A percentile compares a stretch with the other conserved stretches of the same genome.
Conservation (phyloP, 148 eudicot species). For the Spergularia marina region DNA sequence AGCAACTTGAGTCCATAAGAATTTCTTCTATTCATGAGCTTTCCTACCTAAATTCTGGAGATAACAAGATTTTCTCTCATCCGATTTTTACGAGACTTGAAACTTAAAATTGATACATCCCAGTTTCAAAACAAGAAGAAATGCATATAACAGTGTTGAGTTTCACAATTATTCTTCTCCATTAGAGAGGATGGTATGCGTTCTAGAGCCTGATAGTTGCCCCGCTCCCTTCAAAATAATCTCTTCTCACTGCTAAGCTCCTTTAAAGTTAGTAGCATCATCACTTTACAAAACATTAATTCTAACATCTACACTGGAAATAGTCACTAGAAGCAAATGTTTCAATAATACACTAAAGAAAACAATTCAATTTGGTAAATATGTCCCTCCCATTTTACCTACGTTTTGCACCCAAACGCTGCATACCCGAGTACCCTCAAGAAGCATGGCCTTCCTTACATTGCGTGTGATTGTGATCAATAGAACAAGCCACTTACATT, state of each 20-base stretch:
- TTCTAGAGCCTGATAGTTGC: no score
- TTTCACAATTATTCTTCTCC: background rate
- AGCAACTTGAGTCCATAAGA: background rate
- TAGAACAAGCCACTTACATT: no score
- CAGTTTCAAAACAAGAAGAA: background rate
- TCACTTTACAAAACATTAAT: background rate
- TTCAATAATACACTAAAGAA: background rate
- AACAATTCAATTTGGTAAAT: no score
- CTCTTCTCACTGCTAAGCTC: background rate
- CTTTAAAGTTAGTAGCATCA: slow-evolving; percentile 6
- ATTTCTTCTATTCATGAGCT: background rate
- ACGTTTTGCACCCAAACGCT: no score
- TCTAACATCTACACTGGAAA: background rate
- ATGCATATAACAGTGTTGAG: background rate
- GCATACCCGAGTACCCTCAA: no score
- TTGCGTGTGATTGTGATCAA: no score
- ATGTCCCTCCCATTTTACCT: no score
- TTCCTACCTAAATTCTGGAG: background rate
- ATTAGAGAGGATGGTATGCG: no score
- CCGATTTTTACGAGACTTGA: background rate
- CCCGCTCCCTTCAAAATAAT: background rate
- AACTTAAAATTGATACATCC: background rate
- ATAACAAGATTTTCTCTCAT: background rate
- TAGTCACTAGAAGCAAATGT: background rate
- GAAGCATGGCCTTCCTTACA: no score